Evolutionary conservation across 2,329 filamentous ascomycete genomes (phyloP).

Genomic region (Diaporthe nobilis): DNA sequence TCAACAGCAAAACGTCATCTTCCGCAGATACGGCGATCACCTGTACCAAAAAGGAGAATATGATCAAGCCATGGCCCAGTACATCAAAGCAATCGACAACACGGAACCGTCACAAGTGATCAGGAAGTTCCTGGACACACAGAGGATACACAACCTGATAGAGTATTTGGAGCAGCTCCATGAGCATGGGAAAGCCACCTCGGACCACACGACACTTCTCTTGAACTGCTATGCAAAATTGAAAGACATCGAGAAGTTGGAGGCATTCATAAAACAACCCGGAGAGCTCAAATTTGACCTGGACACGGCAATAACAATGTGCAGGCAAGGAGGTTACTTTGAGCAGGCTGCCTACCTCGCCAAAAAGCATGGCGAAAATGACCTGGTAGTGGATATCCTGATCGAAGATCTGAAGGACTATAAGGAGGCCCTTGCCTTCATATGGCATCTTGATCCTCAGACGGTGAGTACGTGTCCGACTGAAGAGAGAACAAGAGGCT

Average conservation of each 20-base stretch:
- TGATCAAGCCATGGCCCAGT: constrained; percentile 99
- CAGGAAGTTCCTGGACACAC: constrained; percentile 96
- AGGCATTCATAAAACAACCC: constrained; percentile 96
- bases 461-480: constrained; percentile 65
- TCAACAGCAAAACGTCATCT: constrained; percentile 90
- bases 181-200: constrained; percentile 91
- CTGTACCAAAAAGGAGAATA: constrained; percentile 96
- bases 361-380: constrained; percentile 92
- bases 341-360: constrained; percentile 97
- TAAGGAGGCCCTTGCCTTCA: constrained; percentile 88
- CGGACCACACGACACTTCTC: constrained; percentile 94
- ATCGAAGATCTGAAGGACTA: constrained; percentile 97
- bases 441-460: constrained; percentile 87
- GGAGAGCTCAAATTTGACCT: constrained; percentile 96
- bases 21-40: constrained; percentile 93
- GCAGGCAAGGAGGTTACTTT: constrained; percentile 94
- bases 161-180: constrained; percentile 97
- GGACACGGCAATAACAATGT: constrained; percentile 98
- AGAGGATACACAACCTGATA: constrained; percentile 97
- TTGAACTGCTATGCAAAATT: constrained; percentile 98
- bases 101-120: constrained; percentile 98
- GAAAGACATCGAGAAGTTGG: constrained; percentile 96
- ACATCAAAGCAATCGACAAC: constrained; percentile 94
- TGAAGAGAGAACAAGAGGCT: constrained; percentile 45
- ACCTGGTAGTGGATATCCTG: constrained; percentile 93